Evolutionary conservation across 2,329 filamentous ascomycete genomes (phyloP).

Genomic region (Aspergillus floridensis): DNA sequence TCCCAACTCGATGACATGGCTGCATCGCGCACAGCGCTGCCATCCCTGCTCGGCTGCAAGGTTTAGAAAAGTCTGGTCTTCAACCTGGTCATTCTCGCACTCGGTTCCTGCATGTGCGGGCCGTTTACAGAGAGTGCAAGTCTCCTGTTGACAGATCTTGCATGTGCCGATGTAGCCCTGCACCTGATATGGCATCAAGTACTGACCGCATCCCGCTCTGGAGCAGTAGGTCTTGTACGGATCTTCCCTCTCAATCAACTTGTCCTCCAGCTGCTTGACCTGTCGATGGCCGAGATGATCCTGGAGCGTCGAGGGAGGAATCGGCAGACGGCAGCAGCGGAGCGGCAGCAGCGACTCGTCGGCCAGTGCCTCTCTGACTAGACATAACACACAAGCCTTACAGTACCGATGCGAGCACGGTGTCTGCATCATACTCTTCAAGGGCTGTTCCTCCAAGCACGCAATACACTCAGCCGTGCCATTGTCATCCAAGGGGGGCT

Average conservation of each 20-base stretch:
- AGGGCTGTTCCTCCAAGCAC: conserved; percentile 10
- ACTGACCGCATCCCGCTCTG: conserved; percentile 21
- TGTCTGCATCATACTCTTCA: background rate
- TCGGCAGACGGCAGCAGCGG: conserved; percentile 25
- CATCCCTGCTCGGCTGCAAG: conserved; percentile 67
- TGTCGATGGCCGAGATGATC: conserved; percentile 10
- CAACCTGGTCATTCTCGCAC: conserved; percentile 28
- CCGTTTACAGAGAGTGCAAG: conserved; percentile 27
- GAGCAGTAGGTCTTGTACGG: conserved; percentile 27
- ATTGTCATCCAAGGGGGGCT: background rate
- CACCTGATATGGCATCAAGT: conserved; percentile 21
- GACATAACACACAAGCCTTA: conserved; percentile 15
- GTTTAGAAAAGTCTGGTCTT: conserved; percentile 44
- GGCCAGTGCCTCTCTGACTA: conserved; percentile 18
- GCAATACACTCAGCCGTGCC: conserved; percentile 4
- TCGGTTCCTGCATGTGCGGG: conserved; percentile 16
- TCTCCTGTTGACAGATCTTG: conserved; percentile 16
- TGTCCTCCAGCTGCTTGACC: conserved; percentile 16
- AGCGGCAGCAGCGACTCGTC: conserved; percentile 30
- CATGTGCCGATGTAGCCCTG: conserved; percentile 20
- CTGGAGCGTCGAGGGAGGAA: conserved; percentile 13
- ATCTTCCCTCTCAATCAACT: conserved; percentile 24
- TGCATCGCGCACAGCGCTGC: conserved; percentile 74
- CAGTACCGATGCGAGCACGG: conserved; percentile 22
- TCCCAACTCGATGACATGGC: conserved; percentile 44